Conservation (phyloP, 257 asterid genomes). For the Perilla frutescens region DNA sequence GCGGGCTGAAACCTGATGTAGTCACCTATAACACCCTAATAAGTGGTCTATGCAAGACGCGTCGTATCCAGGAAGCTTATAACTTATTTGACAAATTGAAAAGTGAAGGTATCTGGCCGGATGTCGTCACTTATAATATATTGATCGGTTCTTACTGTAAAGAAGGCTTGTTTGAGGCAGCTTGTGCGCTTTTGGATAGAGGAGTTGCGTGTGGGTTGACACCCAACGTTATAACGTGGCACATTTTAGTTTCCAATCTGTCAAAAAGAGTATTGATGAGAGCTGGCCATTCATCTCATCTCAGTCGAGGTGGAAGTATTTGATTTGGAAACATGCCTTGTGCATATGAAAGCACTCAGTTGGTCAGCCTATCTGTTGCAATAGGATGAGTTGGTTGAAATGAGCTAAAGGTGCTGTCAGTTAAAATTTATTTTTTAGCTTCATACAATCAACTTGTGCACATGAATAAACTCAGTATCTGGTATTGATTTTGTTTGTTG, state of each 20-base stretch:
- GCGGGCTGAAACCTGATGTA: constrained; percentile 80
- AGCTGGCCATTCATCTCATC: constrained; percentile 13
- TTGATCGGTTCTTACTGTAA: constrained; percentile 67
- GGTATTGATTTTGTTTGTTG: not conserved
- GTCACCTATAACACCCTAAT: constrained; percentile 75
- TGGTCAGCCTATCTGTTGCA: not conserved
- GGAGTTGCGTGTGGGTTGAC: constrained; percentile 67
- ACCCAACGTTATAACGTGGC: constrained; percentile 79
- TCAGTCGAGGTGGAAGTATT: constrained; percentile 29
- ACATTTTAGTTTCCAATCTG: constrained; percentile 60
- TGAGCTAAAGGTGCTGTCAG: not conserved
- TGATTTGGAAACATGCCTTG: not conserved
- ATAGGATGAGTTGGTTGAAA: not conserved
- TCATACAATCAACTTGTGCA: not conserved
- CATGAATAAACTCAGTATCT: not conserved
- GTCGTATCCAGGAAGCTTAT: constrained; percentile 61
- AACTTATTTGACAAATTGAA: constrained; percentile 61
- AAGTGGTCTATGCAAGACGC: constrained; percentile 77
- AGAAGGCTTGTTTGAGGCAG: constrained; percentile 66
- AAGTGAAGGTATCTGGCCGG: constrained; percentile 64
- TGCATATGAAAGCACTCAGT: not conserved
- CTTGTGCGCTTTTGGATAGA: constrained; percentile 54
- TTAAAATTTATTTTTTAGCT: not conserved
- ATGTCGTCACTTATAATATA: constrained; percentile 71
- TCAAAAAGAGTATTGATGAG: constrained; percentile 41